Percentiles rank a stretch among this genome's conserved stretches.
Conservation (phyloP, 2,329 filamentous ascomycete species). For the Myriosclerotinia scirpicola region DNA sequence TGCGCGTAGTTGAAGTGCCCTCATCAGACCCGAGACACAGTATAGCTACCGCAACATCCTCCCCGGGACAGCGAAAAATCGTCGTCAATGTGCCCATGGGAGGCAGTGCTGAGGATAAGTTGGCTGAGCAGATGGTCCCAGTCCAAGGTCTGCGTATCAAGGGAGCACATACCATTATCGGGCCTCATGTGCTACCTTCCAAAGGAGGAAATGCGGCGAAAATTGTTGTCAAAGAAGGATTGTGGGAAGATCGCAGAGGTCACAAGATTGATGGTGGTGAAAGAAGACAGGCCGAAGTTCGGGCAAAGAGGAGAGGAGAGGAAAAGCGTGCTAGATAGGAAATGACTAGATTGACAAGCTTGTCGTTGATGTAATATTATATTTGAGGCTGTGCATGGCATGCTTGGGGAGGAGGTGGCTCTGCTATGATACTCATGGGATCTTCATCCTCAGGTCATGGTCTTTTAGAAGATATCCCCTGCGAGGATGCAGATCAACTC, state of each 20-base stretch:
- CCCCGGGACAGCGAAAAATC: constrained; percentile 52
- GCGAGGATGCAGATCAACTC: constrained; percentile 14
- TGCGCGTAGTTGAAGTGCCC: constrained; percentile 49
- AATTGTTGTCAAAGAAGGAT: constrained; percentile 74
- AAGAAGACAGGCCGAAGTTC: constrained; percentile 79
- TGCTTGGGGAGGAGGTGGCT: constrained; percentile 20
- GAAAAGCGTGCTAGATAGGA: constrained; percentile 50
- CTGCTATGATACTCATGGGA: constrained; percentile 19
- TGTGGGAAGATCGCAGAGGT: constrained; percentile 88
- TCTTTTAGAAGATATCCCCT: constrained; percentile 3
- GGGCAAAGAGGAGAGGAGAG: constrained; percentile 82
- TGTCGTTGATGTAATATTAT: constrained; percentile 35
- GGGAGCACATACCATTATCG: constrained; percentile 68
- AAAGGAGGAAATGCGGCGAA: constrained; percentile 64
- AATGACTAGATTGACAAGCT: constrained; percentile 24
- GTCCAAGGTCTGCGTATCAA: constrained; percentile 67
- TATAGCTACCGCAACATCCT: constrained; percentile 51
- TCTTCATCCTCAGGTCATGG: constrained; percentile 9
- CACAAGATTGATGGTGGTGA: constrained; percentile 97
- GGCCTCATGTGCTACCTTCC: constrained; percentile 70
- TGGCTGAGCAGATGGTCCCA: constrained; percentile 48
- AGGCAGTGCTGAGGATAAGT: constrained; percentile 42
- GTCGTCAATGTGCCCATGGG: constrained; percentile 58
- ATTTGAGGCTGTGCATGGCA: constrained; percentile 32
- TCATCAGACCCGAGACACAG: constrained; percentile 29